These are phyloP conservation scores for Colletotrichum somersetense DNA, from an alignment of 2,329 filamentous ascomycete species.

Conservation along the genomic window DNA sequence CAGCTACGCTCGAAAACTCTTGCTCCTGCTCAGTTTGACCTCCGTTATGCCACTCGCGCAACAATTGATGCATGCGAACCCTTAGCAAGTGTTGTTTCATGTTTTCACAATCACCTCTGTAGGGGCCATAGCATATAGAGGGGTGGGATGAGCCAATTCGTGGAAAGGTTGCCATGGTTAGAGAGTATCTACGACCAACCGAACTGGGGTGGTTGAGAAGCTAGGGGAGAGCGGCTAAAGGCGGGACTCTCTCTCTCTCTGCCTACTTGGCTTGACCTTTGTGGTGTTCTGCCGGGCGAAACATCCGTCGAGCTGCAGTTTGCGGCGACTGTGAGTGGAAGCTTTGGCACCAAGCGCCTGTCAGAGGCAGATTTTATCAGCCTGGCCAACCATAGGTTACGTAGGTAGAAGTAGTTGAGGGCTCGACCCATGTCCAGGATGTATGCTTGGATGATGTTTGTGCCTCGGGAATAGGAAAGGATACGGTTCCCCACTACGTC, in stretches of 20 bases:
- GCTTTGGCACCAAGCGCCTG: neutral
- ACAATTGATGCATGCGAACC: neutral
- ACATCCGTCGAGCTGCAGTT: neutral
- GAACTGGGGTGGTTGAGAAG: neutral
- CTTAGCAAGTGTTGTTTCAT: neutral
- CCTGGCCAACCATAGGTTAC: neutral
- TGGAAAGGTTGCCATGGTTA: neutral
- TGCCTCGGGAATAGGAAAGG: no score
- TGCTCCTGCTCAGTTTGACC: neutral
- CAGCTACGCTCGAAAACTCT: neutral
- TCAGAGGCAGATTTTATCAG: neutral
- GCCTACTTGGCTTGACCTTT: neutral
- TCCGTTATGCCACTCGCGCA: neutral
- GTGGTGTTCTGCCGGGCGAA: neutral
- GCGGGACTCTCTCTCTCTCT: no score
- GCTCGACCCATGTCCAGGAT: no score
- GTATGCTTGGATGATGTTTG: no score
- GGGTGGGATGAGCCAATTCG: neutral
- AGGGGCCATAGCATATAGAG: neutral
- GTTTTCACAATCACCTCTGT: neutral
- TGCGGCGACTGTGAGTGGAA: conserved; percentile 8
- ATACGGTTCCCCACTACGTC: no score
- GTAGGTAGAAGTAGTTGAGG: neutral
- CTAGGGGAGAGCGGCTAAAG: neutral
- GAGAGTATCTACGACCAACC: neutral